phyloP scores from a whole-genome alignment of 371 early-diverging fungal genomes.

The Syncephalis plumigaleata region DNA sequence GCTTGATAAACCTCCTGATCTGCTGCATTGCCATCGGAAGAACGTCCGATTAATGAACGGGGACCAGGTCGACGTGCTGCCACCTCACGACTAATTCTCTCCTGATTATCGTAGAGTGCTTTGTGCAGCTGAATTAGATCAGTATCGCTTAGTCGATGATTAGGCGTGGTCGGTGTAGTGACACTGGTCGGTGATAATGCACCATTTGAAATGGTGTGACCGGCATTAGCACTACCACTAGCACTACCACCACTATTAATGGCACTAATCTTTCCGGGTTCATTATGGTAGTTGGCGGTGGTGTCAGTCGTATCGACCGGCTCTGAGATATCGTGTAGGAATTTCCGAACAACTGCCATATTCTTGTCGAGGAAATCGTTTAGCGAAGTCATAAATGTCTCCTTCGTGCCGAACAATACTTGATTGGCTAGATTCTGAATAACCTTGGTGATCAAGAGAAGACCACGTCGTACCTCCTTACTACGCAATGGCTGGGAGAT shows the following conservation, averaged over 20 bases:
- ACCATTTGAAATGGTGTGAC: too few relatives aligned
- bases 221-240: too few relatives aligned
- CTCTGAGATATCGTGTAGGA: slow-evolving; percentile 35
- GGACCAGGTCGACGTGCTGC: slow-evolving; percentile 18
- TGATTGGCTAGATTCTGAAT: slow-evolving; percentile 91
- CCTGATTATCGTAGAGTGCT: slow-evolving; percentile 47
- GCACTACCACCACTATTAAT: too few relatives aligned
- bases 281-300: neutral
- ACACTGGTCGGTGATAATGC: neutral
- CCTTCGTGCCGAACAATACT: slow-evolving; percentile 84
- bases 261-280: neutral
- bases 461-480: slow-evolving; percentile 61
- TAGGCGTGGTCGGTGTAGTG: neutral
- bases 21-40: neutral
- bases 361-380: slow-evolving; percentile 68
- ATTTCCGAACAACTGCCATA: slow-evolving; percentile 41
- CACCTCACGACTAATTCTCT: slow-evolving; percentile 43
- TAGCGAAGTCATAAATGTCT: slow-evolving; percentile 73
- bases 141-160: slow-evolving; percentile 22
- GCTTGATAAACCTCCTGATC: slow-evolving; percentile 17
- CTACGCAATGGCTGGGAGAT: slow-evolving; percentile 27
- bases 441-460: slow-evolving; percentile 80
- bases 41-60: slow-evolving; percentile 1
- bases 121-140: slow-evolving; percentile 42
- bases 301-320: neutral